These are phyloP conservation scores for Hirsutella rhossiliensis DNA, from an alignment of 2,329 filamentous ascomycete genomes.

Conservation along the genomic window DNA sequence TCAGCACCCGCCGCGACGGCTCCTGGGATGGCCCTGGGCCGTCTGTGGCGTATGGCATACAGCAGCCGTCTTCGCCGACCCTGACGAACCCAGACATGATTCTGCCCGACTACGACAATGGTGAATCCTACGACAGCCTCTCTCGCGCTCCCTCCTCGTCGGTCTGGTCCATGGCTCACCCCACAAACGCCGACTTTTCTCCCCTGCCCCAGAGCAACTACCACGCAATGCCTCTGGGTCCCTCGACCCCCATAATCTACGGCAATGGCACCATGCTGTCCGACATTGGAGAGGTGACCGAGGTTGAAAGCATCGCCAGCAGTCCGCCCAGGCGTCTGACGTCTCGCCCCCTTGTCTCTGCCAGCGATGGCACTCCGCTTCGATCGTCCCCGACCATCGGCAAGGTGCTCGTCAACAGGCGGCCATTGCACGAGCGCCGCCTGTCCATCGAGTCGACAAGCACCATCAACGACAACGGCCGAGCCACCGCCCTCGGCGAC, in stretches of 20 bases:
- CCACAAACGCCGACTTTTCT: constrained; percentile 26
- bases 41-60: constrained; percentile 27
- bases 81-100: constrained; percentile 94
- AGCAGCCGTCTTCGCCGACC: constrained; percentile 65
- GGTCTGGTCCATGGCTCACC: constrained; percentile 36
- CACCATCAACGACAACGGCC: constrained; percentile 43
- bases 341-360: constrained; percentile 20
- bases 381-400: constrained; percentile 34
- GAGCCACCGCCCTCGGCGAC: constrained; percentile 39
- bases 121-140: constrained; percentile 37
- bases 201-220: constrained; percentile 26
- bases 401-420: constrained; percentile 29
- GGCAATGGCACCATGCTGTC: constrained; percentile 59
- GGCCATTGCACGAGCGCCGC: constrained; percentile 35
- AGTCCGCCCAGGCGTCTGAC: constrained; percentile 25
- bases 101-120: constrained; percentile 59
- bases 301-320: constrained; percentile 38
- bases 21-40: constrained; percentile 15
- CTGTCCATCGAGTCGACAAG: constrained; percentile 48
- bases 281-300: constrained; percentile 48
- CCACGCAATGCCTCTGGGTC: constrained; percentile 31
- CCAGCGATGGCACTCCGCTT: constrained; percentile 20
- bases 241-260: constrained; percentile 54
- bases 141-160: constrained; percentile 36
- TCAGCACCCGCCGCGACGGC: constrained; percentile 14